These are phyloP conservation scores for Suillus plorans DNA, from an alignment of 768 basidiomycete genomes.

Conservation along the genomic window DNA sequence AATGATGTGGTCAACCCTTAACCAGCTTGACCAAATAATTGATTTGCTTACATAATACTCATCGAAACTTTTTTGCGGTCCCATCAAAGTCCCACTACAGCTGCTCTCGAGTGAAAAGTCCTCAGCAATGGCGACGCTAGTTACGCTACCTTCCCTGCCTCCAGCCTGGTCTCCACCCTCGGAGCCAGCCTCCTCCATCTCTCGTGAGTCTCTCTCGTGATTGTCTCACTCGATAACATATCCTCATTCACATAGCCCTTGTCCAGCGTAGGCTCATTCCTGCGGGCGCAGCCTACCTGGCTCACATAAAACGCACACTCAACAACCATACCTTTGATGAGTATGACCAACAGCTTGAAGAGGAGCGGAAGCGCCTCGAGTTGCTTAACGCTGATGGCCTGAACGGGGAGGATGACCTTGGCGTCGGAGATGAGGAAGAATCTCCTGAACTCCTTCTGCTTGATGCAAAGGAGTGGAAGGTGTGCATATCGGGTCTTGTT, in stretches of 20 bases:
- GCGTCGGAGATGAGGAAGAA: constrained; percentile 91
- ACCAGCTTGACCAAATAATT: neutral
- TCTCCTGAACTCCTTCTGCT: constrained; percentile 59
- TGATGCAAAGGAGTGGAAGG: constrained; percentile 99
- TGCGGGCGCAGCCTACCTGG: constrained; percentile 85
- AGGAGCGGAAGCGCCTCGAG: constrained; percentile 51
- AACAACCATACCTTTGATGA: constrained; percentile 81
- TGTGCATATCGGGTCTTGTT: constrained; percentile 29
- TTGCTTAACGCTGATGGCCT: constrained; percentile 47
- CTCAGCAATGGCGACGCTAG: constrained; percentile 22
- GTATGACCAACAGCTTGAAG: constrained; percentile 67
- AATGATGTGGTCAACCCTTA: neutral
- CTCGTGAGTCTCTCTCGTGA: constrained; percentile 22
- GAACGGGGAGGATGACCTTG: constrained; percentile 77
- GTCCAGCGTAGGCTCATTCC: constrained; percentile 64
- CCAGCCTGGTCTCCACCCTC: constrained; percentile 21
- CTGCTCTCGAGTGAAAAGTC: neutral
- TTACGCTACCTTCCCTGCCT: constrained; percentile 28
- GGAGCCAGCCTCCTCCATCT: constrained; percentile 18
- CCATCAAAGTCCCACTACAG: neutral
- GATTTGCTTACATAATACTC: neutral
- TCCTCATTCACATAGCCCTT: constrained; percentile 29
- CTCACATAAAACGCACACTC: constrained; percentile 72
- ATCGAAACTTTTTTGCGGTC: constrained; percentile 5
- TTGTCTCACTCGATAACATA: constrained; percentile 5